These are phyloP conservation scores for Drosera capensis DNA, from an alignment of 148 eudicot species.

Conservation along the genomic window DNA sequence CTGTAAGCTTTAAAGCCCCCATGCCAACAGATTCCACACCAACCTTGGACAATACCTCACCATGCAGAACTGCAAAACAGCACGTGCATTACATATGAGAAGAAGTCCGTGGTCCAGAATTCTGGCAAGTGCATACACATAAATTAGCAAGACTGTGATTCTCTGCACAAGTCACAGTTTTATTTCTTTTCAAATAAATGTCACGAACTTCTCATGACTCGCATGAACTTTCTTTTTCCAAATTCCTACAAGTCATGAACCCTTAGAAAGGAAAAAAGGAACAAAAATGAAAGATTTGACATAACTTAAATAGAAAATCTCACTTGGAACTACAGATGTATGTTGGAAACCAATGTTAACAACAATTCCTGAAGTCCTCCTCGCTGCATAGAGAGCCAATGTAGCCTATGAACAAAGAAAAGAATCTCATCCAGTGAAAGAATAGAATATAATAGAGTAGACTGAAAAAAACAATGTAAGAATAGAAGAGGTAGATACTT, in stretches of 20 bases:
- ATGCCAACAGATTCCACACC: slow-evolving; percentile 80
- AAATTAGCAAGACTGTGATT: too few species aligned
- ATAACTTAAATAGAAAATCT: slow-evolving; percentile 5
- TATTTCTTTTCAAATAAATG: too few species aligned
- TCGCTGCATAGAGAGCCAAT: slow-evolving; percentile 80
- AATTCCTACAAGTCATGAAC: background rate
- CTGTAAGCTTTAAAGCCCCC: slow-evolving; percentile 82
- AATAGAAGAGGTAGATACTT: too few species aligned
- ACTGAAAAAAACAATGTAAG: too few species aligned
- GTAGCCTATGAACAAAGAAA: slow-evolving; percentile 37
- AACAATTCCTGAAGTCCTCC: slow-evolving; percentile 76
- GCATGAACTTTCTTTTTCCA: background rate
- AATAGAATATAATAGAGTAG: too few species aligned
- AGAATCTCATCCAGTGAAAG: too few species aligned
- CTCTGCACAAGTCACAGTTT: too few species aligned
- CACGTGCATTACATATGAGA: background rate
- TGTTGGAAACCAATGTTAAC: slow-evolving; percentile 87
- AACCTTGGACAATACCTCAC: slow-evolving; percentile 74
- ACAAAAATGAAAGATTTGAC: background rate
- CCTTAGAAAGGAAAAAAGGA: background rate
- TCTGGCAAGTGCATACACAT: too few species aligned
- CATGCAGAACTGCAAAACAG: slow-evolving; percentile 49
- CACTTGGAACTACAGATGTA: slow-evolving; percentile 87
- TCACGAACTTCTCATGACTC: too few species aligned
- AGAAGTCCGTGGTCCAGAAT: too few species aligned